These are phyloP conservation scores for Tolypocladium sp. DNA, from an alignment of 2,329 filamentous ascomycete genomes.

Conservation along the genomic window DNA sequence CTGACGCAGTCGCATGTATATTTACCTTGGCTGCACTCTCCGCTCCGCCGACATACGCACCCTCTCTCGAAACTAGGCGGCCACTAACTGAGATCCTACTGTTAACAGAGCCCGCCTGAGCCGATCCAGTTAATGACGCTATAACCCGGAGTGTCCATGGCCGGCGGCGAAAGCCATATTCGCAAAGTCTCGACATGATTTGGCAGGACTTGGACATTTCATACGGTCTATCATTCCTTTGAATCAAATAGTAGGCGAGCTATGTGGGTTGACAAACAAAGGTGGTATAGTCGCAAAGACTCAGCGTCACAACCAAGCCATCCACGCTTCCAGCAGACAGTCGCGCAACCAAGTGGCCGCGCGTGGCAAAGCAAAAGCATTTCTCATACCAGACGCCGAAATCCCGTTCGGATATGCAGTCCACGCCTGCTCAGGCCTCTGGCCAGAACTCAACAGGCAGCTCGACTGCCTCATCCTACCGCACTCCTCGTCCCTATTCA, in stretches of 20 bases:
- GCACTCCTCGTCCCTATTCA: neutral
- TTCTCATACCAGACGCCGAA: constrained; percentile 20
- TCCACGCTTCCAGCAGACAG: neutral
- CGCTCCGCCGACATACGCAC: neutral
- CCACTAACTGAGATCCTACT: neutral
- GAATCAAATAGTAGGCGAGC: neutral
- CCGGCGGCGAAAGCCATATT: neutral
- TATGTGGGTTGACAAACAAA: constrained; percentile 1
- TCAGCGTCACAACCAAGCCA: constrained; percentile 1
- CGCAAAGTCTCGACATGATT: no score
- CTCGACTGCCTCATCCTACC: neutral
- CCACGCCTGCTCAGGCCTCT: constrained; percentile 1
- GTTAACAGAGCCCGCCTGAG: neutral
- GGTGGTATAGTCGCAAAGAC: neutral
- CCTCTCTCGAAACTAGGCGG: neutral
- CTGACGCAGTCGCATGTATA: neutral
- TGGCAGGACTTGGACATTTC: neutral
- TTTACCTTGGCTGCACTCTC: neutral
- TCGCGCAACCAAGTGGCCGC: constrained; percentile 1
- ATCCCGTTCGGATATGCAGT: constrained; percentile 15
- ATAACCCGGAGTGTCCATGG: neutral
- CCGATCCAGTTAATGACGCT: neutral
- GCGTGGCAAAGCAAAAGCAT: constrained; percentile 11
- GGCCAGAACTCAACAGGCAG: constrained; percentile 10
- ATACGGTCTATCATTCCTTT: neutral